phyloP scores from a whole-genome alignment of 2,329 filamentous ascomycete species.

The Penicillium sp. region DNA sequence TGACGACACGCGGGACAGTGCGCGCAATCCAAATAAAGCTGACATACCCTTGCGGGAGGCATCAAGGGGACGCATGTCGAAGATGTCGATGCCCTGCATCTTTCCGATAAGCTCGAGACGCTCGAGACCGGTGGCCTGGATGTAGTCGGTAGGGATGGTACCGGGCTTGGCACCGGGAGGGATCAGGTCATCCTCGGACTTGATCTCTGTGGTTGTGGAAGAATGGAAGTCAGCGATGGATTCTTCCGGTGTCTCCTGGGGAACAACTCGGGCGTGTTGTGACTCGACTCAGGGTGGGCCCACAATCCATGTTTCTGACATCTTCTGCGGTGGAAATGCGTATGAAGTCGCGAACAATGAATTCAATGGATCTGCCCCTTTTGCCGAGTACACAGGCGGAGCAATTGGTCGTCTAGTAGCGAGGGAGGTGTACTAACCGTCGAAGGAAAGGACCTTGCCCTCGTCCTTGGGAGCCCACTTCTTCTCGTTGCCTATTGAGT shows the following conservation, averaged over 20 bases:
- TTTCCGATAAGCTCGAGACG: constrained; percentile 98
- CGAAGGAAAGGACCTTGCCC: constrained; percentile 45
- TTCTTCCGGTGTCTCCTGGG: background rate
- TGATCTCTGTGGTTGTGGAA: constrained; percentile 65
- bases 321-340: constrained; percentile 12
- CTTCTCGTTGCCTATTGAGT: constrained; percentile 32
- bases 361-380: background rate
- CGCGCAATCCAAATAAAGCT: background rate
- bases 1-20: background rate
- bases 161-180: constrained; percentile 78
- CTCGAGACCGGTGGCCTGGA: constrained; percentile 96
- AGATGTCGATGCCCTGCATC: constrained; percentile 97
- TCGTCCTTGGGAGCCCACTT: constrained; percentile 43
- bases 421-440: constrained; percentile 37
- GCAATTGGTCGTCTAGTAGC: constrained; percentile 14
- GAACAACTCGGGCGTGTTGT: constrained; percentile 4
- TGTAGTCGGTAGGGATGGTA: constrained; percentile 86
- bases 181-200: constrained; percentile 75
- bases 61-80: constrained; percentile 97
- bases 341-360: background rate
- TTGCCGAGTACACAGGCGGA: constrained; percentile 5
- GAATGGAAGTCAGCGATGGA: constrained; percentile 25
- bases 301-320: constrained; percentile 11
- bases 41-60: constrained; percentile 75
- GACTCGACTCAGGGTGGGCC: constrained; percentile 10